phyloP scores from a whole-genome alignment of 2,329 filamentous ascomycete species.

The Fusarium fracticaudum region DNA sequence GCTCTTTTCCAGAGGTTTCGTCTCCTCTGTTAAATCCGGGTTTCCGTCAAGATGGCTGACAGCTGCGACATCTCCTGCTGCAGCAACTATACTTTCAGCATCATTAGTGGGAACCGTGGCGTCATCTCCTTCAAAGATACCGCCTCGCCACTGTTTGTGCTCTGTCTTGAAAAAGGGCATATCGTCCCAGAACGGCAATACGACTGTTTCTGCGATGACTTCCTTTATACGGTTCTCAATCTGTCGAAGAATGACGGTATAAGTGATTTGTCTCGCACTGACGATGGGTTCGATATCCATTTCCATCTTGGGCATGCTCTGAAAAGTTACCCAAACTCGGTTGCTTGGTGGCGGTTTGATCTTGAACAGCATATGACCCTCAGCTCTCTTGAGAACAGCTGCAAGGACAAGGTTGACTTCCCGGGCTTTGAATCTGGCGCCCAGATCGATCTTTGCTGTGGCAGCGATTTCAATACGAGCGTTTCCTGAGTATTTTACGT shows the following conservation, averaged over 20 bases:
- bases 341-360: conserved; percentile 97
- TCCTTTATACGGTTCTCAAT: conserved; percentile 97
- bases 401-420: conserved; percentile 91
- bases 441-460: conserved; percentile 91
- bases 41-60: conserved; percentile 56
- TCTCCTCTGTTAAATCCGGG: conserved; percentile 50
- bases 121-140: conserved; percentile 75
- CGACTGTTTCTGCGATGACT: conserved; percentile 90
- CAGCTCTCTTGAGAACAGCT: conserved; percentile 83
- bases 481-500: conserved; percentile 88
- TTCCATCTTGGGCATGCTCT: conserved; percentile 92
- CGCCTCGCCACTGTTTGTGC: conserved; percentile 81
- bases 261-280: conserved; percentile 94
- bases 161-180: conserved; percentile 88
- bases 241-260: conserved; percentile 87
- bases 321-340: conserved; percentile 94
- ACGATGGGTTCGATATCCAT: conserved; percentile 96
- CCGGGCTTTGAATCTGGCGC: conserved; percentile 85
- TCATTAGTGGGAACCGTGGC: conserved; percentile 48
- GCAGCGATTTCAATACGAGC: conserved; percentile 90
- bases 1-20: conserved; percentile 65
- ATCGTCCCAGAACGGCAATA: conserved; percentile 96
- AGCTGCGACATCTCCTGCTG: conserved; percentile 60
- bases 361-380: conserved; percentile 85
- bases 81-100: conserved; percentile 37